Evolutionary conservation across 768 basidiomycete genomes (phyloP).

Genomic region (Podaxis sp.): DNA sequence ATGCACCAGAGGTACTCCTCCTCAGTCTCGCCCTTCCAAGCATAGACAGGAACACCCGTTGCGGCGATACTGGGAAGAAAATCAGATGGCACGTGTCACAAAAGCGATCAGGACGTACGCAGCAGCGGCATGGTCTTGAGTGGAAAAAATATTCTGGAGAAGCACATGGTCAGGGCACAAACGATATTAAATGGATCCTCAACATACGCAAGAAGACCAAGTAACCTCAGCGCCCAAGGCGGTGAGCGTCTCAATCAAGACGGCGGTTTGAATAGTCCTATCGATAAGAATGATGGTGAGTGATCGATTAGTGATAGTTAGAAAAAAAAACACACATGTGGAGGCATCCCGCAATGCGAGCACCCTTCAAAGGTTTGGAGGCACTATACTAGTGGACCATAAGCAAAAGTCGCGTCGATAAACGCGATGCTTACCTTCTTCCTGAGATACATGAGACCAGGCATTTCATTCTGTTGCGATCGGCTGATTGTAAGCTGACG

Average conservation of each 20-base stretch:
- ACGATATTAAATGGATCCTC: slow-evolving; percentile 2
- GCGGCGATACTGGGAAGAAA: slow-evolving; percentile 75
- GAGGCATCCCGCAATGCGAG: slow-evolving; percentile 95
- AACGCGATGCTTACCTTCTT: slow-evolving; percentile 56
- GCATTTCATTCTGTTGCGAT: slow-evolving; percentile 78
- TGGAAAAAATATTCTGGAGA: slow-evolving; percentile 95
- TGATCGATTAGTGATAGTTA: neutral
- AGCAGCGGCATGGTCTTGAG: slow-evolving; percentile 98
- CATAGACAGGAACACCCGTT: slow-evolving; percentile 97
- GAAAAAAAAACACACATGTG: slow-evolving; percentile 69
- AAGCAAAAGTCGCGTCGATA: slow-evolving; percentile 18
- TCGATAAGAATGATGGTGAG: neutral
- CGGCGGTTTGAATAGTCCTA: slow-evolving; percentile 98
- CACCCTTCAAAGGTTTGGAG: slow-evolving; percentile 86
- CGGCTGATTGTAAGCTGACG: slow-evolving; percentile 19
- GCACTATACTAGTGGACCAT: slow-evolving; percentile 63
- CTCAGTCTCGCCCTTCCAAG: slow-evolving; percentile 99
- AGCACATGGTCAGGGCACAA: neutral
- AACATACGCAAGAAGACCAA: slow-evolving; percentile 94
- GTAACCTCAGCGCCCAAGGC: slow-evolving; percentile 96
- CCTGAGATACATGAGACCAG: slow-evolving; percentile 92
- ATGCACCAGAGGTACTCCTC: slow-evolving; percentile 99
- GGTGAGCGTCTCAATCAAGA: slow-evolving; percentile 96
- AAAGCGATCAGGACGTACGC: slow-evolving; percentile 53
- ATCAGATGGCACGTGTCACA: slow-evolving; percentile 5